Percentiles rank a stretch among this genome's conserved stretches.
These are phyloP conservation scores for Zopfia rhizophila DNA, from an alignment of 2,329 filamentous ascomycete genomes.

Conservation along the genomic window DNA sequence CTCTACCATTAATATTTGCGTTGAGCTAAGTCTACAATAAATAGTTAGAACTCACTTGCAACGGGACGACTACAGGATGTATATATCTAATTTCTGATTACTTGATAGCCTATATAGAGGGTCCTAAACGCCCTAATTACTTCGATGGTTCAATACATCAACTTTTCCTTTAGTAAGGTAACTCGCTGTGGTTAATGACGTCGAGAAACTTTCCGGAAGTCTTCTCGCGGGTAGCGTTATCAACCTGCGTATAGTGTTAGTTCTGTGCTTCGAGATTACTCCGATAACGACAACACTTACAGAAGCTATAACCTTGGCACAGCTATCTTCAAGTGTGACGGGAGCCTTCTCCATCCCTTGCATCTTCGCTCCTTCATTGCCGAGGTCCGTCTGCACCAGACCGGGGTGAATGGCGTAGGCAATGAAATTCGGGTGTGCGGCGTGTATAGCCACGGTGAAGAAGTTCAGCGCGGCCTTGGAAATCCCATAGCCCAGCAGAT, in stretches of 20 bases:
- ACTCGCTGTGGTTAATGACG: constrained; percentile 5
- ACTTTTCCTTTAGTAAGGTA: neutral
- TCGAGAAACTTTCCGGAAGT: constrained; percentile 18
- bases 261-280: neutral
- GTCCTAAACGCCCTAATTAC: too few species aligned
- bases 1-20: too few species aligned
- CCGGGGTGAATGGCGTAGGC: neutral
- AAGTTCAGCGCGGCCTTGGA: constrained; percentile 29
- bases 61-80: too few species aligned
- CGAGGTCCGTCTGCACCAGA: constrained; percentile 28
- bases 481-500: constrained; percentile 3
- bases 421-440: constrained; percentile 8
- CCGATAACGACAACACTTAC: neutral
- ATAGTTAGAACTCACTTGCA: too few species aligned
- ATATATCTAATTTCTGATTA: too few species aligned
- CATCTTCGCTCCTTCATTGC: constrained; percentile 9
- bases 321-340: constrained; percentile 18
- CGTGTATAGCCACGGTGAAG: constrained; percentile 11
- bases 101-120: too few species aligned
- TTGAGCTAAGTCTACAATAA: too few species aligned
- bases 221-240: constrained; percentile 12
- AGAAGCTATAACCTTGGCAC: constrained; percentile 3
- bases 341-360: constrained; percentile 15
- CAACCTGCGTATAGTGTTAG: neutral
- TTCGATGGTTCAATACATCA: neutral